Conservation (phyloP, 352 stramenopile genomes). For the Pythium scleroteichum region DNA sequence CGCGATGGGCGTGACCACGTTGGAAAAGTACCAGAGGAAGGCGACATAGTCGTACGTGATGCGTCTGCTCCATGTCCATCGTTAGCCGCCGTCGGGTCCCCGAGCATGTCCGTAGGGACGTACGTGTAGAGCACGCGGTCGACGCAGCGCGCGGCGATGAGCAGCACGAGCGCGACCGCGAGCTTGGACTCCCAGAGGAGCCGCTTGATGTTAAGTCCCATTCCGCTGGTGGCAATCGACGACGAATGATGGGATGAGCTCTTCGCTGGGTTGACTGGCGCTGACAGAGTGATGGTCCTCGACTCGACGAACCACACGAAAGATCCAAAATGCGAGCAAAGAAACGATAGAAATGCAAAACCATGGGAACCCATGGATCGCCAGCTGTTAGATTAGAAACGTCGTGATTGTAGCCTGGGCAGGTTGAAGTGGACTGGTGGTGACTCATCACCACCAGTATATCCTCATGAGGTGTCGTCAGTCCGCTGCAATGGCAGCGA, state of each 20-base stretch:
- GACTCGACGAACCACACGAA: constrained; percentile 14
- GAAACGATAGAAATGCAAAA: constrained; percentile 1
- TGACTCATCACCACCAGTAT: no score
- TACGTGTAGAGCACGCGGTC: constrained; percentile 88
- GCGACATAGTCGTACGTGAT: constrained; percentile 88
- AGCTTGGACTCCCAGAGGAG: constrained; percentile 86
- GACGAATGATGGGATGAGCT: constrained; percentile 5
- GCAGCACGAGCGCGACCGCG: constrained; percentile 67
- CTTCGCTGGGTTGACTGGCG: neutral
- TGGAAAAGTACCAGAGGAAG: constrained; percentile 89
- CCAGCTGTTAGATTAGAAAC: neutral
- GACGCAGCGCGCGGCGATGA: constrained; percentile 79
- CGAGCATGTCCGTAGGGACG: constrained; percentile 16
- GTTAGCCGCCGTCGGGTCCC: no score
- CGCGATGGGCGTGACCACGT: constrained; percentile 76
- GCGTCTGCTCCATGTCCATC: constrained; percentile 39
- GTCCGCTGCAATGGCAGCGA: no score
- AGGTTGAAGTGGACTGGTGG: no score
- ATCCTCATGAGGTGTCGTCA: no score
- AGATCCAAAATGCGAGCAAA: constrained; percentile 10
- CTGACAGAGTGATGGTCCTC: constrained; percentile 24
- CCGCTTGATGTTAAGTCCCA: constrained; percentile 56
- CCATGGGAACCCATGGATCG: neutral
- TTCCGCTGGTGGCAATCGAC: neutral
- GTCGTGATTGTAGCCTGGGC: no score